phyloP scores from a whole-genome alignment of 2,329 filamentous ascomycete genomes.

The Venturia asperata region DNA sequence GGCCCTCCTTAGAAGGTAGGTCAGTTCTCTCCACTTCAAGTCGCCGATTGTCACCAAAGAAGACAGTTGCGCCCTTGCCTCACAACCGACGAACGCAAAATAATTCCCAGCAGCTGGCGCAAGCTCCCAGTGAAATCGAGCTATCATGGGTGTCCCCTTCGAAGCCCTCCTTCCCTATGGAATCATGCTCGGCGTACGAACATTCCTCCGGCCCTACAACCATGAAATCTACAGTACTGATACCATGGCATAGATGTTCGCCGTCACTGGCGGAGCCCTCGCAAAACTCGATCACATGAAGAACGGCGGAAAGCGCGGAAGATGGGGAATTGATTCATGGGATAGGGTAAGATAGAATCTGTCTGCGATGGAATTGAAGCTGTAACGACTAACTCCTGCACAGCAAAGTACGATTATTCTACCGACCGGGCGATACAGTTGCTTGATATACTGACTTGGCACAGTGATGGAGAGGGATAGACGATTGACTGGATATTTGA shows the following conservation, averaged over 20 bases:
- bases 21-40: background rate
- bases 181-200: conserved; percentile 54
- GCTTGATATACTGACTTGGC: conserved; percentile 15
- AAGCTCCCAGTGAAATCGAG: background rate
- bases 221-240: conserved; percentile 14
- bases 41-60: background rate
- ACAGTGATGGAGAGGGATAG: conserved; percentile 61
- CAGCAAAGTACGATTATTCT: conserved; percentile 48
- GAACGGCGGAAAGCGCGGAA: conserved; percentile 55
- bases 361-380: background rate
- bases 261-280: conserved; percentile 51
- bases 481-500: conserved; percentile 53
- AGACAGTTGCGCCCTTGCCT: background rate
- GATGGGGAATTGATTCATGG: conserved; percentile 56
- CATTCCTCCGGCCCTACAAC: conserved; percentile 19
- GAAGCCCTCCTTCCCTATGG: conserved; percentile 59
- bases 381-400: conserved; percentile 34
- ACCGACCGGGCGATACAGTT: background rate
- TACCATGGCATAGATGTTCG: conserved; percentile 48
- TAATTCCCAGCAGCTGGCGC: background rate
- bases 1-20: background rate
- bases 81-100: background rate
- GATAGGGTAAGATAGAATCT: conserved; percentile 48
- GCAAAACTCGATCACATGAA: conserved; percentile 51
- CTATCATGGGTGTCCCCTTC: conserved; percentile 58